phyloP scores from a whole-genome alignment of 176 grass and related monocot species.

The sorghum (Sorghum bicolor) region DNA sequence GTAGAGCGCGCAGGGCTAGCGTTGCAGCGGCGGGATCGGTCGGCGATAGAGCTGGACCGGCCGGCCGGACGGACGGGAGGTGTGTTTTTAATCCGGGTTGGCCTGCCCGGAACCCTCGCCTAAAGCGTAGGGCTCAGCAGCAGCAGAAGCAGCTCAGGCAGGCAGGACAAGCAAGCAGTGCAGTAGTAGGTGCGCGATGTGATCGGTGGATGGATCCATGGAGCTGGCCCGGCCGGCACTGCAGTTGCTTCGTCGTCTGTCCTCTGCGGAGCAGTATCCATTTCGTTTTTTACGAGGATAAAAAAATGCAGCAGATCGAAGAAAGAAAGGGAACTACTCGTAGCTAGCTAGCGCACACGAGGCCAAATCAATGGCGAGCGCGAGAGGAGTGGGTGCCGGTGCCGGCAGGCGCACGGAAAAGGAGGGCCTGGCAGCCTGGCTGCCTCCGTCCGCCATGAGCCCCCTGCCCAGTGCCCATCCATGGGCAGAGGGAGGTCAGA shows the following conservation, averaged over 20 bases:
- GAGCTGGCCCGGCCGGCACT: not conserved
- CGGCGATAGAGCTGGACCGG: not conserved
- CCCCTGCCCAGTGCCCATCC: not conserved
- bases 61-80: too few relatives aligned
- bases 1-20: not conserved
- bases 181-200: not conserved
- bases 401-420: conserved; percentile 47
- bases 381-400: not conserved
- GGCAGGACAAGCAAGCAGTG: not conserved
- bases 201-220: not conserved
- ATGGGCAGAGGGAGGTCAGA: not conserved
- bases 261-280: not conserved
- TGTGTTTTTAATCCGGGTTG: conserved; percentile 2
- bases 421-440: conserved; percentile 17
- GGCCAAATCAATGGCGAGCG: not conserved
- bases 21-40: not conserved
- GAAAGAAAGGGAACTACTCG: too few relatives aligned
- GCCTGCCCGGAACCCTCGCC: conserved; percentile 7
- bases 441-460: conserved; percentile 16
- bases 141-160: not conserved
- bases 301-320: not conserved
- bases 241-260: not conserved
- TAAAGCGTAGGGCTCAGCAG: not conserved
- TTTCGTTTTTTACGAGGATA: conserved; percentile 4
- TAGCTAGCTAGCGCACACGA: not conserved